Evolutionary conservation across 345 rosid genomes (phyloP).

Genomic region (Isatis tinctoria): DNA sequence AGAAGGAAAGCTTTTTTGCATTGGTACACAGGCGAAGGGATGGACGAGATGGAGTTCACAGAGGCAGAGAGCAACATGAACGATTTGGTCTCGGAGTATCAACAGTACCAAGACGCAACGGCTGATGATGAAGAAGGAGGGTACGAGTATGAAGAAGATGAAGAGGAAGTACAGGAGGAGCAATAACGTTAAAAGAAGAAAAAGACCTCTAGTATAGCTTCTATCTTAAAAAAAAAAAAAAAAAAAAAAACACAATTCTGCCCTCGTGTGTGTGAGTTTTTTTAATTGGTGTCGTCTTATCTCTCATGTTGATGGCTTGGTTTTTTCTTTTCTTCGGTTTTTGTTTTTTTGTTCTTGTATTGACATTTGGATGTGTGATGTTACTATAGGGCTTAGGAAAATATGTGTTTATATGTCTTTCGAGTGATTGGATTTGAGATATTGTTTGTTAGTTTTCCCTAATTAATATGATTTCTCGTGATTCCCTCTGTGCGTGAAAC

Average conservation of each 20-base stretch:
- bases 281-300: slow-evolving; percentile 7
- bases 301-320: slow-evolving; percentile 14
- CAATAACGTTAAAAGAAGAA: slow-evolving; percentile 24
- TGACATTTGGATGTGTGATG: slow-evolving; percentile 18
- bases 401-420: slow-evolving; percentile 21
- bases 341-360: slow-evolving; percentile 2
- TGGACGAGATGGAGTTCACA: slow-evolving; percentile 89
- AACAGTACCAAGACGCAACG: slow-evolving; percentile 74
- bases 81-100: slow-evolving; percentile 72
- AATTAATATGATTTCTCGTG: background rate
- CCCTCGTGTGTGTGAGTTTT: slow-evolving; percentile 16
- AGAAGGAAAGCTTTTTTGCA: slow-evolving; percentile 72
- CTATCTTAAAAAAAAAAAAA: background rate
- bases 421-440: slow-evolving; percentile 3
- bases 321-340: background rate
- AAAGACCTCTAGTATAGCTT: background rate
- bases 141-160: slow-evolving; percentile 58
- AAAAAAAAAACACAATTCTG: background rate
- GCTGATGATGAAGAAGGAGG: slow-evolving; percentile 68
- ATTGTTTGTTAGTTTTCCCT: background rate
- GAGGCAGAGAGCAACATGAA: slow-evolving; percentile 85
- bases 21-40: slow-evolving; percentile 82
- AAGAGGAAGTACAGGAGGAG: slow-evolving; percentile 47
- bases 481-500: background rate
- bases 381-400: background rate